A percentile compares a stretch with the other conserved stretches of the same genome.
These are phyloP conservation scores for Coniella lustricola DNA, from an alignment of 2,329 filamentous ascomycete species.

Conservation along the genomic window DNA sequence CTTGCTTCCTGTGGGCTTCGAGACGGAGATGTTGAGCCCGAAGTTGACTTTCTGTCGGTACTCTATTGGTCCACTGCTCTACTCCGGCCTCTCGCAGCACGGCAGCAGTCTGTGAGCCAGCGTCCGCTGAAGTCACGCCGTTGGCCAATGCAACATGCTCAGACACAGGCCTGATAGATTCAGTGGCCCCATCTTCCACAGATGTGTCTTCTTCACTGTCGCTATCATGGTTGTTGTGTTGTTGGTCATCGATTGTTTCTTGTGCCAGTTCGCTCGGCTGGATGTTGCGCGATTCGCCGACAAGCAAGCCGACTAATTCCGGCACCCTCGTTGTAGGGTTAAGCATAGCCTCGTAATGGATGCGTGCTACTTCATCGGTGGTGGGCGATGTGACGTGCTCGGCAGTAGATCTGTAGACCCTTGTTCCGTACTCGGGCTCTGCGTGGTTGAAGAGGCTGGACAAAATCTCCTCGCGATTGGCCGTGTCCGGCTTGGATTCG, in stretches of 20 bases:
- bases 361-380: conserved; percentile 10
- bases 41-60: conserved; percentile 35
- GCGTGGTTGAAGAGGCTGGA: conserved; percentile 38
- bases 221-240: conserved; percentile 5
- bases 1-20: conserved; percentile 27
- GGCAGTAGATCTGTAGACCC: conserved; percentile 22
- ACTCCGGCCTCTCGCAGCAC: conserved; percentile 18
- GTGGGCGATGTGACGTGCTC: conserved; percentile 13
- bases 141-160: background rate
- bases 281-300: conserved; percentile 23
- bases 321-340: conserved; percentile 38
- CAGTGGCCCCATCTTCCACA: conserved; percentile 17
- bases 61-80: conserved; percentile 23
- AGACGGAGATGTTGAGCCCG: conserved; percentile 29
- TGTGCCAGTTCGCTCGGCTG: conserved; percentile 10
- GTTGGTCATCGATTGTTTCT: conserved; percentile 10
- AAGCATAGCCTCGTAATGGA: conserved; percentile 36
- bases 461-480: conserved; percentile 55
- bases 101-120: background rate
- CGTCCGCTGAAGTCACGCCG: background rate
- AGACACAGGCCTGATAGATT: background rate
- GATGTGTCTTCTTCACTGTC: conserved; percentile 15
- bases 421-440: conserved; percentile 27
- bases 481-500: conserved; percentile 53
- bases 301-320: conserved; percentile 35